A percentile compares a stretch with the other conserved stretches of the same genome.
phyloP scores from a whole-genome alignment of 345 rosid genomes.

The Eucalyptus pumila region DNA sequence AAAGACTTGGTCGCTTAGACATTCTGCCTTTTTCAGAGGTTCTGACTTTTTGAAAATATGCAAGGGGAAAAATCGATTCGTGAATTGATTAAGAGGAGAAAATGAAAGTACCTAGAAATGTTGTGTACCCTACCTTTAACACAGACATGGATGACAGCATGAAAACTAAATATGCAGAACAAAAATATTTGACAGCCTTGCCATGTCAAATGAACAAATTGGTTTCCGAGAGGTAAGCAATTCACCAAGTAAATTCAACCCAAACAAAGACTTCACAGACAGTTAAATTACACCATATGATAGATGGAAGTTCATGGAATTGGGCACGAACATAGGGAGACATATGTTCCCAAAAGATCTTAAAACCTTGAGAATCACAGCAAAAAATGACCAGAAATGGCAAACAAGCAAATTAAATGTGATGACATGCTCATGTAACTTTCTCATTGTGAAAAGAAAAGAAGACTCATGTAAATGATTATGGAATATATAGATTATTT shows the following conservation, averaged over 20 bases:
- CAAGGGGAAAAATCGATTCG: background rate
- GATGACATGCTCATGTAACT: background rate
- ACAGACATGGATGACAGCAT: background rate
- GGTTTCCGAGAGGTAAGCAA: background rate
- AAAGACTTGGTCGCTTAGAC: background rate
- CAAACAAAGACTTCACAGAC: background rate
- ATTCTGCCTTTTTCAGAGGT: background rate
- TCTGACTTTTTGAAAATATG: background rate
- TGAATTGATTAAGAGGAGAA: background rate
- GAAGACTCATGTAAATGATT: background rate
- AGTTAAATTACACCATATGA: background rate
- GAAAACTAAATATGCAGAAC: background rate
- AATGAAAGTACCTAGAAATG: background rate
- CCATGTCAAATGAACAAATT: background rate
- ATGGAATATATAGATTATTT: background rate
- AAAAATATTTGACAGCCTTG: background rate
- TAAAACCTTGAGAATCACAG: background rate
- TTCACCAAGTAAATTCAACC: background rate
- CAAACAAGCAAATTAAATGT: background rate
- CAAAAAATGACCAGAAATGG: background rate
- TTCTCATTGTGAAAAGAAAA: background rate
- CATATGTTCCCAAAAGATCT: background rate
- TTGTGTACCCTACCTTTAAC: background rate
- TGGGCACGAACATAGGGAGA: background rate
- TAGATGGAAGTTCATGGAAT: background rate